phyloP scores from a whole-genome alignment of 768 basidiomycete genomes.

The Sutorius australiensis region DNA sequence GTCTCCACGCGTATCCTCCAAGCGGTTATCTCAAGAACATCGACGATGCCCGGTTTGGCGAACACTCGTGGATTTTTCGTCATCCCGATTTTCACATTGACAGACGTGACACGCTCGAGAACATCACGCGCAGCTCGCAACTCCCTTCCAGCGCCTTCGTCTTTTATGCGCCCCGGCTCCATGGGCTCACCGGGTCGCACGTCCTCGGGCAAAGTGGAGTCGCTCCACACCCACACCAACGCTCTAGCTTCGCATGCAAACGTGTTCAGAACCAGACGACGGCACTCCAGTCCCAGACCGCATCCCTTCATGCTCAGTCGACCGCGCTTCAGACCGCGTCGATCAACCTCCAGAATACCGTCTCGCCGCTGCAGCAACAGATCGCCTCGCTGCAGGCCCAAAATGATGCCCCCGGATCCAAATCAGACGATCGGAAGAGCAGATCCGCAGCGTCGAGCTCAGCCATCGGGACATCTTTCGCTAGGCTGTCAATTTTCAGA shows the following conservation, averaged over 20 bases:
- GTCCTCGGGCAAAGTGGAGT: constrained; percentile 22
- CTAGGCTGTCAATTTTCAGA: constrained; percentile 70
- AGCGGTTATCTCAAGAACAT: constrained; percentile 58
- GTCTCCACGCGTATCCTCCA: not conserved
- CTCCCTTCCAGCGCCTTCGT: constrained; percentile 21
- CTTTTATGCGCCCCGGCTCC: constrained; percentile 25
- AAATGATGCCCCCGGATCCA: constrained; percentile 30
- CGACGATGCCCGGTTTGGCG: constrained; percentile 71
- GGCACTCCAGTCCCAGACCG: constrained; percentile 26
- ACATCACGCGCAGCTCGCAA: constrained; percentile 46
- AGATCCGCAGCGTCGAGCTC: constrained; percentile 54
- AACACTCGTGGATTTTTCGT: constrained; percentile 54
- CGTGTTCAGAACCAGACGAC: constrained; percentile 30
- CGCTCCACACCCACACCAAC: constrained; percentile 28
- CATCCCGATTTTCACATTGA: constrained; percentile 52
- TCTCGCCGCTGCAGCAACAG: constrained; percentile 30
- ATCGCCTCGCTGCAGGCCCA: constrained; percentile 26
- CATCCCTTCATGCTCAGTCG: constrained; percentile 34
- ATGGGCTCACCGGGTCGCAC: constrained; percentile 27
- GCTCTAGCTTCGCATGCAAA: constrained; percentile 29
- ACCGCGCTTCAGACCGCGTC: constrained; percentile 32
- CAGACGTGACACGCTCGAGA: constrained; percentile 53
- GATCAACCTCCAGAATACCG: constrained; percentile 22
- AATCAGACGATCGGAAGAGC: constrained; percentile 39
- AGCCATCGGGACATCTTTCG: constrained; percentile 66